phyloP scores from a whole-genome alignment of 2,329 filamentous ascomycete genomes.

The Fusarium tupiense region DNA sequence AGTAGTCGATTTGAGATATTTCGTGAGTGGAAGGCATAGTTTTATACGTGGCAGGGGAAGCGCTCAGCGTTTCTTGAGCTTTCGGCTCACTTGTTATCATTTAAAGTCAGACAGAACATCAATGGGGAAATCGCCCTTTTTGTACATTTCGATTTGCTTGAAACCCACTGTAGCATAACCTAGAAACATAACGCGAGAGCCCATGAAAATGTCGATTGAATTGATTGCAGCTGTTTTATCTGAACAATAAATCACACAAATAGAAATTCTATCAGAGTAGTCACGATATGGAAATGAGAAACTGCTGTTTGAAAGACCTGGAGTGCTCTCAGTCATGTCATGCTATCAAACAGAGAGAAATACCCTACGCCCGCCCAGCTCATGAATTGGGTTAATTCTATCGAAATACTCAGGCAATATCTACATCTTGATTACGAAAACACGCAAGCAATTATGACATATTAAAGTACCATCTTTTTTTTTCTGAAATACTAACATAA shows the following conservation, averaged over 20 bases:
- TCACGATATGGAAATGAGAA: background rate
- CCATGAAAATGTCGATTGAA: background rate
- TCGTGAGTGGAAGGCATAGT: background rate
- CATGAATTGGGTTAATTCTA: too few relatives aligned
- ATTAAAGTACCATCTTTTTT: background rate
- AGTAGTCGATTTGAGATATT: background rate
- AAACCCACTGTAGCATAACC: constrained; percentile 28
- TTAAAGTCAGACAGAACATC: background rate
- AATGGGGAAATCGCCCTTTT: background rate
- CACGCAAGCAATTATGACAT: too few relatives aligned
- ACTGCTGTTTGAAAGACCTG: background rate
- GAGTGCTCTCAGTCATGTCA: background rate
- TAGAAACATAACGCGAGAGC: constrained; percentile 34
- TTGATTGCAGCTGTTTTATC: too few relatives aligned
- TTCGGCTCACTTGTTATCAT: background rate
- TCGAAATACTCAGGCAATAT: background rate
- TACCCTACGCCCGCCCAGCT: background rate
- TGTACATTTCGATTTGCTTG: constrained; percentile 10
- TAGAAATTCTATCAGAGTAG: background rate
- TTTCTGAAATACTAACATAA: too few relatives aligned
- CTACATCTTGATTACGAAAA: background rate
- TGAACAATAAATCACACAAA: background rate
- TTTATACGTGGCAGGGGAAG: background rate
- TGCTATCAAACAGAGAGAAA: background rate
- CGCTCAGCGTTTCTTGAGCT: background rate